phyloP scores from a whole-genome alignment of 2,329 filamentous ascomycete genomes.

The Nemania sp. region DNA sequence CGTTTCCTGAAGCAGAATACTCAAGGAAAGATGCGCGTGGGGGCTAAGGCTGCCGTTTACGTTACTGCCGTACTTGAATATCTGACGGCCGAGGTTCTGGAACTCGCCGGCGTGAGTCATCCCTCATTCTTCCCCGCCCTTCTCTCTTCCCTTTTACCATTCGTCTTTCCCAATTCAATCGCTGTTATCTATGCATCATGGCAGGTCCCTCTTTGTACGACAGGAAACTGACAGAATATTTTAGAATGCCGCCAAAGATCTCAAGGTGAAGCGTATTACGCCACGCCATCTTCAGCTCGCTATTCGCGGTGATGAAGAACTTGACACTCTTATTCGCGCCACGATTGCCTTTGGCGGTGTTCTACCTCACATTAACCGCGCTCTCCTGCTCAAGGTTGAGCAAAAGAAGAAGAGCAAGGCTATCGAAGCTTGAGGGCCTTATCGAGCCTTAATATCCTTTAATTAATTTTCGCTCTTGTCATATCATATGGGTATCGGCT shows the following conservation, averaged over 20 bases:
- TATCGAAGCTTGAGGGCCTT: slow-evolving; percentile 46
- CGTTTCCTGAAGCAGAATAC: slow-evolving; percentile 99
- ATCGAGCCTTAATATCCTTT: slow-evolving; percentile 12
- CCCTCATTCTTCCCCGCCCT: not conserved
- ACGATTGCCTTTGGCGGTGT: slow-evolving; percentile 99
- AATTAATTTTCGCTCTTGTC: slow-evolving; percentile 14
- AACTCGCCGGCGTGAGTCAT: slow-evolving; percentile 80
- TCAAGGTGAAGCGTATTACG: slow-evolving; percentile 99
- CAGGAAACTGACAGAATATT: slow-evolving; percentile 29
- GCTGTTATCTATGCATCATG: no score
- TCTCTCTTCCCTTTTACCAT: slow-evolving; percentile 10
- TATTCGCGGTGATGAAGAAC: slow-evolving; percentile 96
- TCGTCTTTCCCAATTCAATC: no score
- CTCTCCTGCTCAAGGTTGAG: slow-evolving; percentile 91
- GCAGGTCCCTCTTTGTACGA: no score
- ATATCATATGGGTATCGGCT: slow-evolving; percentile 17
- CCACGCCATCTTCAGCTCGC: slow-evolving; percentile 96
- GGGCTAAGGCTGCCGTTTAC: slow-evolving; percentile 97
- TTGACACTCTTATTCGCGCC: slow-evolving; percentile 94
- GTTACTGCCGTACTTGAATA: slow-evolving; percentile 98
- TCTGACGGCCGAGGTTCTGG: slow-evolving; percentile 94
- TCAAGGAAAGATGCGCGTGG: slow-evolving; percentile 99
- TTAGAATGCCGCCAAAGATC: slow-evolving; percentile 95
- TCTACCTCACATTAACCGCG: slow-evolving; percentile 97
- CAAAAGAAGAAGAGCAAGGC: slow-evolving; percentile 87